Evolutionary conservation across 2,329 filamentous ascomycete genomes (phyloP), one percentile per base, ranked within the genome.

Genomic region (Pezicula carpinea): DNA sequence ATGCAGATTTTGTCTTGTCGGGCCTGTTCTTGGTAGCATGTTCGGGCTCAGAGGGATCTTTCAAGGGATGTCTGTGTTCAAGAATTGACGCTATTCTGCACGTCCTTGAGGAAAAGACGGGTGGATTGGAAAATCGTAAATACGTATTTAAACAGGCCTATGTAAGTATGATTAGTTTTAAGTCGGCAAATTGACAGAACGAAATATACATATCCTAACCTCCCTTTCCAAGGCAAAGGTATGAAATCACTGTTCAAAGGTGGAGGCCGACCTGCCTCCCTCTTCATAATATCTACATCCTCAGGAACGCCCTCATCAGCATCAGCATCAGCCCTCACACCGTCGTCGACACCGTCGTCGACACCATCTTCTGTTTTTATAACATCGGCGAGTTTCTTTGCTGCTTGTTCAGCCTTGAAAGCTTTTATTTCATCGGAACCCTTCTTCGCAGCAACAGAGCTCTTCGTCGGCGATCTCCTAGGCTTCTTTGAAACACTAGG

Each of bases 141-240:
- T 96, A 96, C 0, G 92, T 97, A 63, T 95, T 95, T 14, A 97
- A 71, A 61, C 91, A 96, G 10, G 92, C 90, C 87, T 83, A 51
- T 10, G 33, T 11, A 19, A 23, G 19, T 21, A 32, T 5, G 11
- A 15, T 48, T 22, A 44, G 34, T n/a, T 31, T n/a, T 17, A 39
- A 46, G 26, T 15, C 54, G 47, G 22, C 32, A 11, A 3, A 23
- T 26, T 41, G 6, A 26, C 11, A 26, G 6, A 39, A 11, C 23
- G 15, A 23, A 8, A 48, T 83, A 70, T 66, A 92, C 89, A 76
- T 95, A 96, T 48, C 91, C 91, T 51, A 96, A 64, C 22, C 91
- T 79, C 1, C 92, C 92, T 67, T 85, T 89, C 91, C 91, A 96
- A 0, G 91, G 92, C 18, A 96, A 66, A 19, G 92, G 92, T 17